These are phyloP conservation scores for Ustulina deusta DNA, from an alignment of 2,329 filamentous ascomycete species.

Conservation along the genomic window DNA sequence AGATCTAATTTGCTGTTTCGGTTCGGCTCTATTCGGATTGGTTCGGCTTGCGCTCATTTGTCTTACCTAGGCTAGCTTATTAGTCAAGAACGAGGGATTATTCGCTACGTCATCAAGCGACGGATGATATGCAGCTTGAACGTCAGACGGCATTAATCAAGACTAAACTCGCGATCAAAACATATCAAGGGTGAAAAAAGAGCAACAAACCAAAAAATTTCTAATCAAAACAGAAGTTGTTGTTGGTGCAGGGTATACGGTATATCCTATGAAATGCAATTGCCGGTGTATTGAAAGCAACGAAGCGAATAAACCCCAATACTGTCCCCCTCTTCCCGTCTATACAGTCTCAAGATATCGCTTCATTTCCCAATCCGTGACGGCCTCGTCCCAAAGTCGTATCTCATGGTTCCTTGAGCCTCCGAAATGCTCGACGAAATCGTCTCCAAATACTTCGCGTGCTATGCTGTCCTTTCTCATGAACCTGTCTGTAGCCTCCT, in stretches of 20 bases:
- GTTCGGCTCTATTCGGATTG: neutral
- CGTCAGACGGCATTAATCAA: neutral
- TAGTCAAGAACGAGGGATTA: neutral
- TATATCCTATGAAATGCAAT: slow-evolving; percentile 28
- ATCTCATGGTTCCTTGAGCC: slow-evolving; percentile 94
- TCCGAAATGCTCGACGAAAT: slow-evolving; percentile 95
- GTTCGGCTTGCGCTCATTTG: neutral
- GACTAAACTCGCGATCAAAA: neutral
- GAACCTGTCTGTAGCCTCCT: slow-evolving; percentile 85
- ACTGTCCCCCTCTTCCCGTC: slow-evolving; percentile 1
- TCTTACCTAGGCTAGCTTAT: neutral
- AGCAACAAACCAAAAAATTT: neutral
- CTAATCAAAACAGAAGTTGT: neutral
- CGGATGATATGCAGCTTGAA: neutral
- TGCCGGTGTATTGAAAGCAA: slow-evolving; percentile 1
- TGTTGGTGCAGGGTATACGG: slow-evolving; percentile 26
- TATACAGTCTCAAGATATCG: slow-evolving; percentile 83
- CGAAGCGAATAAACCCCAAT: slow-evolving; percentile 4
- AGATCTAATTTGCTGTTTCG: neutral
- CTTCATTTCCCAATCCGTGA: slow-evolving; percentile 92
- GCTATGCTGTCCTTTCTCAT: slow-evolving; percentile 83
- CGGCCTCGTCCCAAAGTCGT: slow-evolving; percentile 91
- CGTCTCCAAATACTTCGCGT: slow-evolving; percentile 92
- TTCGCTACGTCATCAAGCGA: neutral
- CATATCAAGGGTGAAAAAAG: neutral